Conservation (phyloP, 805 yeast species). For the Myxozyma kluyveri region DNA sequence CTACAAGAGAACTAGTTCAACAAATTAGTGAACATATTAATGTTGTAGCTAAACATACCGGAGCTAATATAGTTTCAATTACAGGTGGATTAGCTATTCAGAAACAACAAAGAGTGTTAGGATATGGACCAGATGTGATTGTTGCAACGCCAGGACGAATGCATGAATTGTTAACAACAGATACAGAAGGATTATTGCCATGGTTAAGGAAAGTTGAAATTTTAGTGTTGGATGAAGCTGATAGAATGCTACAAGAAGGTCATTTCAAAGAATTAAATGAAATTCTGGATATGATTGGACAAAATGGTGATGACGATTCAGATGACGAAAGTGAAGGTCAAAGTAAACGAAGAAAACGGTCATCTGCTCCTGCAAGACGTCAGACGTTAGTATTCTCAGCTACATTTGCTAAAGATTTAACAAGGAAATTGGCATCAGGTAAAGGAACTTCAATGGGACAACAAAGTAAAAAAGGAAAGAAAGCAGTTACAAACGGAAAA, state of each 20-base stretch:
- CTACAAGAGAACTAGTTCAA: constrained; percentile 94
- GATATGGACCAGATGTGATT: constrained; percentile 66
- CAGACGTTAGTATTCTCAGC: constrained; percentile 96
- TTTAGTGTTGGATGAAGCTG: constrained; percentile 90
- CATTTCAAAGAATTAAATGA: constrained; percentile 91
- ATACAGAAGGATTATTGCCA: constrained; percentile 42
- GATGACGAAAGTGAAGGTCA: constrained; percentile 36
- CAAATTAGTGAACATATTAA: constrained; percentile 84
- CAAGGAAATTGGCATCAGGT: constrained; percentile 63
- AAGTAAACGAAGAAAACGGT: background rate
- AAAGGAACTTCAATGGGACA: constrained; percentile 33
- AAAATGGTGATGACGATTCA: constrained; percentile 41
- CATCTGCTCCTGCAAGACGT: constrained; percentile 39
- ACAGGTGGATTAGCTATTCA: constrained; percentile 96
- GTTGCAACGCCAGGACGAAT: constrained; percentile 97
- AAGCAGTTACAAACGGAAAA: background rate
- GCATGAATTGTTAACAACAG: constrained; percentile 65
- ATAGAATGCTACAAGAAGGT: constrained; percentile 89
- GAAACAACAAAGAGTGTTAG: constrained; percentile 80
- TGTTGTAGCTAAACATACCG: constrained; percentile 44
- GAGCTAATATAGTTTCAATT: constrained; percentile 63
- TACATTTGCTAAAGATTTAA: constrained; percentile 79
- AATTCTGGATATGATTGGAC: constrained; percentile 61
- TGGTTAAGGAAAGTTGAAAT: constrained; percentile 47
- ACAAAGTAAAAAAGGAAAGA: constrained; percentile 26